phyloP scores from a whole-genome alignment of 371 early-diverging fungal species.

The Lichtheimia hyalospora region DNA sequence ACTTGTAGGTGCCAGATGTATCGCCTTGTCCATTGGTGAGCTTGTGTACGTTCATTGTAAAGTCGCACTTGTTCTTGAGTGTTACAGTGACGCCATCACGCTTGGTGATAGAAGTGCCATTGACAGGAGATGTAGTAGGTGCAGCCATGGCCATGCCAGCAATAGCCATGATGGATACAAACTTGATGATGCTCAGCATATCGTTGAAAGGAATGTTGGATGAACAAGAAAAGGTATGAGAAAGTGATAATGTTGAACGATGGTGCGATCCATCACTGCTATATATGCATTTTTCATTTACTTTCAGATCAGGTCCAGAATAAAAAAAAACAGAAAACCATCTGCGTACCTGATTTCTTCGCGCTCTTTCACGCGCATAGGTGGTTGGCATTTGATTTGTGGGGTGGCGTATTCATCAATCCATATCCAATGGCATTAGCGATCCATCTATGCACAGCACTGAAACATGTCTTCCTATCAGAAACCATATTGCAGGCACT shows the following conservation, averaged over 20 bases:
- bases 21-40: constrained; percentile 26
- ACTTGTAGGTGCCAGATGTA: constrained; percentile 1
- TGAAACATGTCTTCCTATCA: too few species aligned
- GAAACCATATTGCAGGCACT: too few species aligned
- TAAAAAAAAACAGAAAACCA: background rate
- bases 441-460: too few species aligned
- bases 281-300: too few species aligned
- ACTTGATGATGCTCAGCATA: constrained; percentile 21
- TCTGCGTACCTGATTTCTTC: background rate
- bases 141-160: constrained; percentile 28
- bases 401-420: too few species aligned
- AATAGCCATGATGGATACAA: constrained; percentile 14
- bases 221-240: background rate
- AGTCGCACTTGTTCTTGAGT: constrained; percentile 36
- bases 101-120: background rate
- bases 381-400: too few species aligned
- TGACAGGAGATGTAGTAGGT: constrained; percentile 13
- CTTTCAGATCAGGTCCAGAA: too few species aligned
- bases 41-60: constrained; percentile 28
- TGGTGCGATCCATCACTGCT: too few species aligned
- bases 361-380: too few species aligned
- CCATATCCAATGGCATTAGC: too few species aligned
- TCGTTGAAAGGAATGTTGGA: background rate
- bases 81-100: constrained; percentile 26
- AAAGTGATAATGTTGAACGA: too few species aligned